Base-by-base conservation (phyloP, 306 rosid genomes). In the Ochetophila trinervis region DNA sequence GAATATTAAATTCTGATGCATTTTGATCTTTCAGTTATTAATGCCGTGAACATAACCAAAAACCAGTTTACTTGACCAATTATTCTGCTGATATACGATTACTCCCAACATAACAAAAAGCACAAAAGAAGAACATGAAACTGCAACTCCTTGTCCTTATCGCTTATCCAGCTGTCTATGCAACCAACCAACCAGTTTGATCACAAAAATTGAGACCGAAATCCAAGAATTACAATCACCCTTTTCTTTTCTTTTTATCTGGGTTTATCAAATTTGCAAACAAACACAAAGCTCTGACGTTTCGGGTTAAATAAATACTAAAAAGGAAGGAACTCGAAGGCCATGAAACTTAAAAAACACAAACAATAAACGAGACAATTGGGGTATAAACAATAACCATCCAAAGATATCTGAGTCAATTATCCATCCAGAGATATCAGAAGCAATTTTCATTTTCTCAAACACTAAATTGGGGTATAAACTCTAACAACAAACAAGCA, bases 391-490 rank as follows among this genome's bases (percentile, higher is more conserved):
- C 14, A 40, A 40, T 1, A 10, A 12, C 45, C 45, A 12, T 40
- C 49, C 24, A 18, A 11, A 5, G 42, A 63, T 42, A 55, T 57
- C 71, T n/a, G n/a, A n/a, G 6, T 40, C 14, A 40, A 40, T 40
- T 1, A 10, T 2, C 45, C 45, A 12, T 40, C 49, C 24, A 18
- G n/a, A 5, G 42, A 63, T 42, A 55, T 57, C 71, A 61, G 47
- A 42, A 57, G 36, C 74, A 70, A 67, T 64, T 79, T 61, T 48
- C 81, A 67, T 64, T 79, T 61, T 48, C 81, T 19, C 59, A 56
- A 21, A 56, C 63, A 67, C 69, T 58, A 50, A 57, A 77, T 27
- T 27, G 6, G 59, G 37, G 53, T 17, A 62, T 2, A n/a, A 55
- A 47, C 22, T 8, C 66, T 22, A 20, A 15, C 19, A 59, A 13